phyloP scores from a whole-genome alignment of 768 basidiomycete genomes.

The Naematelia encephala region DNA sequence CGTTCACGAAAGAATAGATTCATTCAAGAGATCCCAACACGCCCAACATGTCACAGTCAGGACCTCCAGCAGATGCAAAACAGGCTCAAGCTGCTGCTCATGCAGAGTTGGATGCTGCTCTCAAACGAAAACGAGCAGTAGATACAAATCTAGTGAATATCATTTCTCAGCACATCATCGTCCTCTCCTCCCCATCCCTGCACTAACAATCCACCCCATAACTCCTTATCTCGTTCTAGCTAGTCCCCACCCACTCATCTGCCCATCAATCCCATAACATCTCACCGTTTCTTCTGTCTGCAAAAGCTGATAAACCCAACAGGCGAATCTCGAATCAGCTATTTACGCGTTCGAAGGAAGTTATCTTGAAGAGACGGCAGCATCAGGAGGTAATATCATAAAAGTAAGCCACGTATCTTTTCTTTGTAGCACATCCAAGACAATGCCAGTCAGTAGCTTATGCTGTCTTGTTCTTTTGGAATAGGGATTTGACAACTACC shows the following conservation, averaged over 20 bases:
- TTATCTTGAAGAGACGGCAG: constrained; percentile 51
- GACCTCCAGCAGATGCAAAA: constrained; percentile 46
- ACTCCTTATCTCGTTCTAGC: not conserved
- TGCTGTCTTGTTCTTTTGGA: not conserved
- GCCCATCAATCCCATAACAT: too few relatives aligned
- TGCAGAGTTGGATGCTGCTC: constrained; percentile 40
- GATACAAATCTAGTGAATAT: constrained; percentile 29
- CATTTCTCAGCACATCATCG: not conserved
- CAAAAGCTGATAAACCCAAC: constrained; percentile 4
- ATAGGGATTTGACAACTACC: constrained; percentile 52
- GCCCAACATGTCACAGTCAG: constrained; percentile 34
- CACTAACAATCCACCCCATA: not conserved
- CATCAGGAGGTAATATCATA: constrained; percentile 53
- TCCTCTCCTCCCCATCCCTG: not conserved
- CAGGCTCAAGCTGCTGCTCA: constrained; percentile 44
- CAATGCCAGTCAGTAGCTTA: not conserved
- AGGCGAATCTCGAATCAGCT: constrained; percentile 51
- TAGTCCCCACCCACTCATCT: too few relatives aligned
- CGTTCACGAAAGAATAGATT: too few relatives aligned
- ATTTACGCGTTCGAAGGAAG: constrained; percentile 53
- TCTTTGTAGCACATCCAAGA: not conserved
- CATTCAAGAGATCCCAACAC: not conserved
- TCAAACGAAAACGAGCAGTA: constrained; percentile 34
- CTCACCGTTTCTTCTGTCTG: too few relatives aligned
- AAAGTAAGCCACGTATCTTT: too few relatives aligned